Percentiles rank a stretch among this genome's conserved stretches.
Evolutionary conservation across 371 early-diverging fungal species (phyloP).

Genomic region (Dichotomocladium elegans): DNA sequence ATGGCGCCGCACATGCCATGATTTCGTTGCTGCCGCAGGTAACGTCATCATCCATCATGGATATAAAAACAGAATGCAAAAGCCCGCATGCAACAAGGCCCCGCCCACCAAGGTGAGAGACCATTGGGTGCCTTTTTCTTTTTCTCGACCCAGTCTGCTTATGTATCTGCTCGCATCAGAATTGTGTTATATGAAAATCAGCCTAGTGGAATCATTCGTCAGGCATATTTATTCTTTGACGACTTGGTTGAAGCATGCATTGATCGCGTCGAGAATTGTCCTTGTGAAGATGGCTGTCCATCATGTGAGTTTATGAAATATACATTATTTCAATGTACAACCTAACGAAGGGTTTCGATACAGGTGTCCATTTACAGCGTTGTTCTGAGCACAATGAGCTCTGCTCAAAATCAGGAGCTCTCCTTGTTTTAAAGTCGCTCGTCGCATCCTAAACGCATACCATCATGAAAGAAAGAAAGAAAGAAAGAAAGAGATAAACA

Average conservation of each 20-base stretch:
- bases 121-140: not conserved
- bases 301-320: slow-evolving; percentile 26
- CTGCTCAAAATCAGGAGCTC: slow-evolving; percentile 38
- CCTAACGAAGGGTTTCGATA: not conserved
- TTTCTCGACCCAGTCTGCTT: not conserved
- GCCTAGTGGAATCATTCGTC: slow-evolving; percentile 29
- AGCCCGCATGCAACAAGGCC: slow-evolving; percentile 39
- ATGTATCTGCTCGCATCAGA: slow-evolving; percentile 1
- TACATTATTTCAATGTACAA: not conserved
- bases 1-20: slow-evolving; percentile 40
- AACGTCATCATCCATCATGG: slow-evolving; percentile 14
- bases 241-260: slow-evolving; percentile 17
- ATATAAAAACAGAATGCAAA: slow-evolving; percentile 44
- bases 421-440: slow-evolving; percentile 5
- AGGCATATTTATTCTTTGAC: slow-evolving; percentile 34
- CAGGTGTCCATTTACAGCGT: slow-evolving; percentile 33
- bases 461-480: not conserved
- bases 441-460: no score
- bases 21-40: slow-evolving; percentile 32
- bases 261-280: slow-evolving; percentile 26
- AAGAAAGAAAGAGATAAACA: not conserved
- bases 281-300: slow-evolving; percentile 40
- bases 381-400: slow-evolving; percentile 44
- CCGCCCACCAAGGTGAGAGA: slow-evolving; percentile 26
- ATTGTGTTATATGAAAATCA: slow-evolving; percentile 40